Conservation (phyloP, 2,329 filamentous ascomycete genomes). For the Colletotrichum noveboracense region DNA sequence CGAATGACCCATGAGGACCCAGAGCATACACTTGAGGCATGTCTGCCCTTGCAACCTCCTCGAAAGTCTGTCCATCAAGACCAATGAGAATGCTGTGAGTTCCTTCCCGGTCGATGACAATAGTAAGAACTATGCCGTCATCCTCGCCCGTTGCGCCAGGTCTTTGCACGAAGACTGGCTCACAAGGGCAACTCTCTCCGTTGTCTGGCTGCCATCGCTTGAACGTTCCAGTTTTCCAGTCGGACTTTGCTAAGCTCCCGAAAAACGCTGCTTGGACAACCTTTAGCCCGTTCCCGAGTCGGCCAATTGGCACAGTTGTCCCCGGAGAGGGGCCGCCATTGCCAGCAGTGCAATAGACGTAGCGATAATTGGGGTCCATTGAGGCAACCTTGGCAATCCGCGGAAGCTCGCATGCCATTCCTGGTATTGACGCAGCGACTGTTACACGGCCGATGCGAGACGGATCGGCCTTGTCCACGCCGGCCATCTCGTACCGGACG, state of each 20-base stretch:
- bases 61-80: conserved; percentile 22
- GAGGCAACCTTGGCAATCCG: conserved; percentile 22
- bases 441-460: conserved; percentile 7
- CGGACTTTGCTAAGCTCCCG: conserved; percentile 21
- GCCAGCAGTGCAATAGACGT: conserved; percentile 22
- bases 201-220: conserved; percentile 18
- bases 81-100: conserved; percentile 23
- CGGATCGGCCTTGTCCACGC: not conserved
- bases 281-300: conserved; percentile 3
- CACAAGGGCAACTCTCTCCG: conserved; percentile 31
- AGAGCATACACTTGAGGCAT: conserved; percentile 21
- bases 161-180: conserved; percentile 22
- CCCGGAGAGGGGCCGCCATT: conserved; percentile 18
- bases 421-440: conserved; percentile 14
- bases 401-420: conserved; percentile 21
- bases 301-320: conserved; percentile 20
- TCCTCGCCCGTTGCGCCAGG: conserved; percentile 21
- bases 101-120: conserved; percentile 19
- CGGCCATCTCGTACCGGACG: conserved; percentile 19
- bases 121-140: conserved; percentile 22
- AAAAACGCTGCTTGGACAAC: conserved; percentile 20
- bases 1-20: conserved; percentile 17
- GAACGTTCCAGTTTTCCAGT: conserved; percentile 23
- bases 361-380: conserved; percentile 18
- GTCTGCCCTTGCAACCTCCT: conserved; percentile 20